phyloP scores from a whole-genome alignment of 495 filamentous ascomycete species.

The Penicillium cosmopolitanum region DNA sequence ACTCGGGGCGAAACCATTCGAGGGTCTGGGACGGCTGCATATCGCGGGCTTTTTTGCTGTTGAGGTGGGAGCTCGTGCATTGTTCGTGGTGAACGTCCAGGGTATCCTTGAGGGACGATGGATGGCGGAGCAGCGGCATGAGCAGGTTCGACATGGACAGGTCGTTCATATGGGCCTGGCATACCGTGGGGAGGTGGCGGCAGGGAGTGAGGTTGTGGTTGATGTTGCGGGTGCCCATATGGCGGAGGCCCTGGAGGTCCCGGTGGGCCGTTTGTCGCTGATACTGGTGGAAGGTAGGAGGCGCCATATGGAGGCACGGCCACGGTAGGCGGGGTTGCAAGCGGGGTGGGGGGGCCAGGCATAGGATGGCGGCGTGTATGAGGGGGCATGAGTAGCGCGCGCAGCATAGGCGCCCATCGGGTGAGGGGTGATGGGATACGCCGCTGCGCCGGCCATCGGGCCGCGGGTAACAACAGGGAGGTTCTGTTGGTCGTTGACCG shows the following conservation, averaged over 20 bases:
- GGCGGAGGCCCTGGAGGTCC: slow-evolving; percentile 15
- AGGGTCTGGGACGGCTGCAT: slow-evolving; percentile 32
- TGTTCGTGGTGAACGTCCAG: slow-evolving; percentile 42
- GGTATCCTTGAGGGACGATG: slow-evolving; percentile 26
- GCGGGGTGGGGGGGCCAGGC: slow-evolving; percentile 68
- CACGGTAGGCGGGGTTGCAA: slow-evolving; percentile 48
- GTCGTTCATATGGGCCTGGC: slow-evolving; percentile 39
- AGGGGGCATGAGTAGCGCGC: slow-evolving; percentile 50
- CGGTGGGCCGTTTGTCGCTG: slow-evolving; percentile 31
- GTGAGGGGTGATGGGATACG: slow-evolving; percentile 56
- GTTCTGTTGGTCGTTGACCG: slow-evolving; percentile 80
- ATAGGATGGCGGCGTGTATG: slow-evolving; percentile 51
- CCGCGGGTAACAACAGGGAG: slow-evolving; percentile 66
- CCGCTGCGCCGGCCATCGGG: slow-evolving; percentile 58
- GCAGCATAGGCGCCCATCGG: slow-evolving; percentile 55
- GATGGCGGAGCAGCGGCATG: slow-evolving; percentile 30
- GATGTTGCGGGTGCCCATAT: slow-evolving; percentile 36
- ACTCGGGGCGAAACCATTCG: slow-evolving; percentile 45
- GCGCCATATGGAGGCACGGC: slow-evolving; percentile 39
- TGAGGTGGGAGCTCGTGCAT: slow-evolving; percentile 32
- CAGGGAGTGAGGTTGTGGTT: slow-evolving; percentile 24
- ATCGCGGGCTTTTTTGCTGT: slow-evolving; percentile 40
- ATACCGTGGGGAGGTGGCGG: slow-evolving; percentile 33
- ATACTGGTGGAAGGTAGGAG: slow-evolving; percentile 42
- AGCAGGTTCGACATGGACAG: slow-evolving; percentile 35